phyloP scores from a whole-genome alignment of 176 grass and related monocot genomes.

The Miscanthus lutarioriparius region DNA sequence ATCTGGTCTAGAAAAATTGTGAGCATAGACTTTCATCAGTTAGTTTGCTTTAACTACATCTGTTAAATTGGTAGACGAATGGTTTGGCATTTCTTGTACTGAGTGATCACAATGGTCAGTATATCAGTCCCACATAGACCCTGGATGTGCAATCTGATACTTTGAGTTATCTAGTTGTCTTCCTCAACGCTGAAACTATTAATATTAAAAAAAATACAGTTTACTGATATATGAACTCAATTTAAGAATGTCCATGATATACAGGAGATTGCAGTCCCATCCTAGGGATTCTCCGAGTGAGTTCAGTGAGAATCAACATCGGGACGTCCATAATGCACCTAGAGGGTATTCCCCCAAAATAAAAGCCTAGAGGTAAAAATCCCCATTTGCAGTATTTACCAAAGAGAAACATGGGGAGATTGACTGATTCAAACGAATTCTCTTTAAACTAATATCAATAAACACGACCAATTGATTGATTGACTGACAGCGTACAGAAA shows the following conservation, averaged over 20 bases:
- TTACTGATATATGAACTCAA: not conserved
- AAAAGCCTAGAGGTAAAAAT: not conserved
- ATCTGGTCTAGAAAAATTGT: not conserved
- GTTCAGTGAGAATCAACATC: not conserved
- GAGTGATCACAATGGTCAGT: not conserved
- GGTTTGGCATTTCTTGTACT: not conserved
- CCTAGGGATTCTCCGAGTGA: not conserved
- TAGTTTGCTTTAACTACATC: too few species aligned
- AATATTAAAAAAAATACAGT: not conserved
- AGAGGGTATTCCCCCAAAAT: too few species aligned
- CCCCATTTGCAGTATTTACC: too few species aligned
- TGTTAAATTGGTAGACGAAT: not conserved
- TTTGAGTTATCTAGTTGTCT: not conserved
- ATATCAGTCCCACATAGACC: not conserved
- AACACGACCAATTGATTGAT: too few species aligned
- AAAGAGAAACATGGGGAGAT: too few species aligned
- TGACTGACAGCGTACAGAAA: too few species aligned
- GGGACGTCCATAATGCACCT: not conserved
- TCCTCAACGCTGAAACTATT: too few species aligned
- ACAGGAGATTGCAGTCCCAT: too few species aligned
- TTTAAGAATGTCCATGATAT: not conserved
- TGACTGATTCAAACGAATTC: too few species aligned
- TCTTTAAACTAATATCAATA: too few species aligned
- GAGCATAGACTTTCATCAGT: not conserved
- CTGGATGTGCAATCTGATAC: not conserved